A percentile compares a stretch with the other conserved stretches of the same genome.
Conservation (phyloP, 116 monocot species). For the Papilionanthe hybrid region DNA sequence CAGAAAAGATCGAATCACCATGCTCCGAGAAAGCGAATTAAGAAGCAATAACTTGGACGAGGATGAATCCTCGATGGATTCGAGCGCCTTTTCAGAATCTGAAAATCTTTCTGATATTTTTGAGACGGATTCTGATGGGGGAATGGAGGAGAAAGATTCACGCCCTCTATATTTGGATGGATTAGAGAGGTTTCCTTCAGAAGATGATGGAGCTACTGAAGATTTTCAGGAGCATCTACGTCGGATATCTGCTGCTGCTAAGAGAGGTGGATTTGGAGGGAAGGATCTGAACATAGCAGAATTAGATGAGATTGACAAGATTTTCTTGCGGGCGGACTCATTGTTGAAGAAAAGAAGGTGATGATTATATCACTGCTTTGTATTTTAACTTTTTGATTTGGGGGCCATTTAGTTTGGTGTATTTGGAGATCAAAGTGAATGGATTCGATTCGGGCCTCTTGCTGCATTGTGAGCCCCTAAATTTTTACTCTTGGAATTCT, state of each 20-base stretch:
- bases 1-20: neutral
- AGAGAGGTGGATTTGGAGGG: constrained; percentile 20
- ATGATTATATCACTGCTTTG: neutral
- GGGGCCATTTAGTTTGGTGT: too few species aligned
- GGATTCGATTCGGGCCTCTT: too few species aligned
- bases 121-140: constrained; percentile 73
- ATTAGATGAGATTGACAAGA: constrained; percentile 75
- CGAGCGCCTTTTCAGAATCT: constrained; percentile 44
- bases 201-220: constrained; percentile 26
- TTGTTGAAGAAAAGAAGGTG: constrained; percentile 52
- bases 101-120: constrained; percentile 88
- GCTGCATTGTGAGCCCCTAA: too few species aligned
- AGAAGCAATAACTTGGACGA: constrained; percentile 14
- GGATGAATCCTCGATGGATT: constrained; percentile 25
- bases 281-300: constrained; percentile 46
- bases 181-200: constrained; percentile 50
- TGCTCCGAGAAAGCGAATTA: constrained; percentile 10
- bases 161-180: constrained; percentile 63
- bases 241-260: constrained; percentile 42
- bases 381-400: neutral
- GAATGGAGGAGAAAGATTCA: constrained; percentile 26
- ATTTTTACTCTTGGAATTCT: too few species aligned
- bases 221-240: constrained; percentile 74
- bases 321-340: constrained; percentile 75
- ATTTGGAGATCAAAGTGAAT: too few species aligned